Conservation (phyloP, 441 rosid genomes). For the Erysimum cheiri region DNA sequence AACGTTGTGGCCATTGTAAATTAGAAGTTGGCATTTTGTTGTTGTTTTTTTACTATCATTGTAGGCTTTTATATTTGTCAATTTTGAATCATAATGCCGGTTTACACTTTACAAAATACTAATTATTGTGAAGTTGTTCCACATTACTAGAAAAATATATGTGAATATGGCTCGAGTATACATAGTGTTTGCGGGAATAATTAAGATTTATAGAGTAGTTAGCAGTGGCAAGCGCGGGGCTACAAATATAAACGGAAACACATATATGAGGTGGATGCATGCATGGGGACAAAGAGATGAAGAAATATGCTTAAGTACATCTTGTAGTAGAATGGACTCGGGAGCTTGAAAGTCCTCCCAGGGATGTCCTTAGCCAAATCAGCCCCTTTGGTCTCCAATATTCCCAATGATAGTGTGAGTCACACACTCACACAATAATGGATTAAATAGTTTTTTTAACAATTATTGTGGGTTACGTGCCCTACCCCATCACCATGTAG, state of each 20-base stretch:
- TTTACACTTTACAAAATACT: neutral
- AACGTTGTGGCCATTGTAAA: neutral
- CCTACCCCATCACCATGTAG: no score
- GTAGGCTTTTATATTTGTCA: neutral
- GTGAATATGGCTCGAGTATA: neutral
- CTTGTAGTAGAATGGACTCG: slow-evolving; percentile 64
- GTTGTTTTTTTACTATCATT: neutral
- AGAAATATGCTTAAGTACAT: neutral
- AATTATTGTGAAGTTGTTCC: neutral
- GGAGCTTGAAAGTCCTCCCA: slow-evolving; percentile 70
- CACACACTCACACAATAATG: no score
- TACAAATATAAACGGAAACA: neutral
- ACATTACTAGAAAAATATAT: neutral
- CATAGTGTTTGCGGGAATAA: no score
- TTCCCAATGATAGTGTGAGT: slow-evolving; percentile 64
- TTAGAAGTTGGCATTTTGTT: neutral
- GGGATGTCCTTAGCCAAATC: slow-evolving; percentile 52
- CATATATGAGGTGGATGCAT: neutral
- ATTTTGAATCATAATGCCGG: neutral
- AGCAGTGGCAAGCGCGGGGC: no score
- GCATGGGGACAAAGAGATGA: slow-evolving; percentile 12
- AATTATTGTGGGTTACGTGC: no score
- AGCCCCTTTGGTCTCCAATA: slow-evolving; percentile 81
- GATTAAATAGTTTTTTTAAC: no score
- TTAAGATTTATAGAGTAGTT: no score